Base-by-base conservation (phyloP, 306 rosid species). In the Casuarina equisetifolia region DNA sequence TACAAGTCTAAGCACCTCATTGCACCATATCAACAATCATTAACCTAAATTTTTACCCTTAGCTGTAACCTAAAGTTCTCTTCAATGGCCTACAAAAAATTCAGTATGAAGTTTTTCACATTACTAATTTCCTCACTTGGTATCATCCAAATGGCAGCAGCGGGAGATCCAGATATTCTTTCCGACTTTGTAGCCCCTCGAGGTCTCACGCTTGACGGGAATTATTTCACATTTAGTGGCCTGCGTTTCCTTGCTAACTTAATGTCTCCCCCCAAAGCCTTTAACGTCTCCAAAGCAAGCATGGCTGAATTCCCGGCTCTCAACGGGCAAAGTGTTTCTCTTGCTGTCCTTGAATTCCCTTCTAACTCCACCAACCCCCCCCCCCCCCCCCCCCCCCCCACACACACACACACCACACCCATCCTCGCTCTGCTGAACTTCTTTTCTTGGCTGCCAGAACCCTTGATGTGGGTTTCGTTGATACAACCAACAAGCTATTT, bases 241-340 rank as follows among this genome's bases (percentile, higher is more conserved):
- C 9, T 86, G 0, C 85, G 90, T 1, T 38, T 8, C 17, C 75
- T n/a, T n/a, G n/a, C n/a, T n/a, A n/a, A n/a, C n/a, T n/a, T n/a
- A n/a, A n/a, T n/a, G n/a, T n/a, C n/a, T n/a, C n/a, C n/a, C n/a
- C 76, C 75, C 16, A 73, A 81, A 13, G 6, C 77, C 2, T 85
- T 91, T 58, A 86, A 72, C 36, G 84, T 39, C 1, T 9, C 35
- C 0, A 91, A 91, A 70, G 93, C 84, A 36, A 78, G 69, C 54
- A 1, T 81, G 72, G 32, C 2, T 0, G 88, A 91, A 45, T 91
- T 89, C 35, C 90, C 89, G 0, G 86, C 89, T 0, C 84, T 91
- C 0, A 54, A 53, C 4, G 90, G 96, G 32, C 91, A 91, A 35
- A 87, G 93, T 77, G 93, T 91, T 10, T 81, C 91, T 0, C 80